Percentiles rank a stretch among this genome's conserved stretches.
Conservation (phyloP, 768 basidiomycete species). For the Rhizopogon vinicolor region DNA sequence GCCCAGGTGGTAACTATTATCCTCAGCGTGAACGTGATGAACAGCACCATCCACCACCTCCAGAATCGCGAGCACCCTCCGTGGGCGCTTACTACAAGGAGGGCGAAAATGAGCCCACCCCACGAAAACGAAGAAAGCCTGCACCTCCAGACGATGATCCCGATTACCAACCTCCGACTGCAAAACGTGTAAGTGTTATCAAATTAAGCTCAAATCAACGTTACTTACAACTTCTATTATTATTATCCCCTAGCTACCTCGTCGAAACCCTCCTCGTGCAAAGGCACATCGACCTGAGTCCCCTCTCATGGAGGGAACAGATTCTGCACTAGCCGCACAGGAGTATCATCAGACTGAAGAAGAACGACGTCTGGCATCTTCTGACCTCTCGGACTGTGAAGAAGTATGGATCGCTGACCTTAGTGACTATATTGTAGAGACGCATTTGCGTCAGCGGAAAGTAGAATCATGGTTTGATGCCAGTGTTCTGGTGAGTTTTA, state of each 20-base stretch:
- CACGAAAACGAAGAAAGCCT: slow-evolving; percentile 48
- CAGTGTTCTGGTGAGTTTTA: slow-evolving; percentile 50
- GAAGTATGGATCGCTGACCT: slow-evolving; percentile 75
- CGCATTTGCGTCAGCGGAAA: slow-evolving; percentile 67
- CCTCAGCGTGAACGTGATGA: slow-evolving; percentile 20
- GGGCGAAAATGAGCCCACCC: slow-evolving; percentile 23
- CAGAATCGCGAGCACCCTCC: slow-evolving; percentile 16
- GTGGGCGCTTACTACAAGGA: slow-evolving; percentile 26
- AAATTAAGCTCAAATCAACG: not conserved
- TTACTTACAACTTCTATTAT: slow-evolving; percentile 1
- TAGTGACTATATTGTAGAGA: slow-evolving; percentile 63
- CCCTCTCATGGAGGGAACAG: slow-evolving; percentile 20
- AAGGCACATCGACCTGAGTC: slow-evolving; percentile 29
- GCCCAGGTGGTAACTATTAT: slow-evolving; percentile 33
- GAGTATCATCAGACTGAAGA: slow-evolving; percentile 32
- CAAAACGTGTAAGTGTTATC: slow-evolving; percentile 48
- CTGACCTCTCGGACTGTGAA: slow-evolving; percentile 78
- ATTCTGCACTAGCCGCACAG: slow-evolving; percentile 8
- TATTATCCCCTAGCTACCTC: slow-evolving; percentile 28
- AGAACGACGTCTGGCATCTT: slow-evolving; percentile 48
- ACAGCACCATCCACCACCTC: slow-evolving; percentile 7
- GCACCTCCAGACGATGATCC: slow-evolving; percentile 42
- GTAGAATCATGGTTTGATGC: slow-evolving; percentile 72
- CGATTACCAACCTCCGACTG: slow-evolving; percentile 46
- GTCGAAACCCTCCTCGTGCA: slow-evolving; percentile 37